Conservation (phyloP, 331 rosid species). For the Rosa hybrid region DNA sequence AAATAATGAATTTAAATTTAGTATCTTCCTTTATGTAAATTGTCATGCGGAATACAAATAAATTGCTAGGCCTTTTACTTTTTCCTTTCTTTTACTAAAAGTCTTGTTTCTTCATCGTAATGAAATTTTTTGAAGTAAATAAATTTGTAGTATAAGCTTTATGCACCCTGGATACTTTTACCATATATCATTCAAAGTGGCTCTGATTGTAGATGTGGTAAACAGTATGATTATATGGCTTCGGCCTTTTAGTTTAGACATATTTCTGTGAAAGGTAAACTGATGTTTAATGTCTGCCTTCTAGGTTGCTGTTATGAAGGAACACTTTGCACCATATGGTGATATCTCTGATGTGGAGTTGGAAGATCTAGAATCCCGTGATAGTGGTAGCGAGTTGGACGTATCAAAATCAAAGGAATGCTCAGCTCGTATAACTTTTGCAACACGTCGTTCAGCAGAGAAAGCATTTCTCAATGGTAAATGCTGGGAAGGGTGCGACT, state of each 20-base stretch:
- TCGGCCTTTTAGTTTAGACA: neutral
- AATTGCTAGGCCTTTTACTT: neutral
- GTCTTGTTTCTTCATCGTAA: neutral
- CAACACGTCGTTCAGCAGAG: conserved; percentile 79
- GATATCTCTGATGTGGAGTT: conserved; percentile 62
- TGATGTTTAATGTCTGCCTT: conserved; percentile 21
- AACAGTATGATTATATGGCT: neutral
- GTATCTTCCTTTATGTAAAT: neutral
- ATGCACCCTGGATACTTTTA: neutral
- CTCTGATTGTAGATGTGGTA: neutral
- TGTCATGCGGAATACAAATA: neutral
- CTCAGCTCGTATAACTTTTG: conserved; percentile 51
- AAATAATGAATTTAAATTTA: neutral
- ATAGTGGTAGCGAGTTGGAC: conserved; percentile 44
- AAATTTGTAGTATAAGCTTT: too few species aligned
- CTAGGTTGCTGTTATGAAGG: conserved; percentile 71
- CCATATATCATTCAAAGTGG: neutral
- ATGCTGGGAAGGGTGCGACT: conserved; percentile 73
- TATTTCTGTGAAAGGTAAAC: conserved; percentile 11
- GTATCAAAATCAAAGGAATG: conserved; percentile 33
- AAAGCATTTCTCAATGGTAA: conserved; percentile 69
- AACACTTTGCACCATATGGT: conserved; percentile 74
- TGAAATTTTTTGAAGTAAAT: neutral
- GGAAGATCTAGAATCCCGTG: conserved; percentile 45
- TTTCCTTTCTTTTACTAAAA: neutral